Conservation (phyloP, 805 yeast species). For the Wickerhamiella spandovensis region DNA sequence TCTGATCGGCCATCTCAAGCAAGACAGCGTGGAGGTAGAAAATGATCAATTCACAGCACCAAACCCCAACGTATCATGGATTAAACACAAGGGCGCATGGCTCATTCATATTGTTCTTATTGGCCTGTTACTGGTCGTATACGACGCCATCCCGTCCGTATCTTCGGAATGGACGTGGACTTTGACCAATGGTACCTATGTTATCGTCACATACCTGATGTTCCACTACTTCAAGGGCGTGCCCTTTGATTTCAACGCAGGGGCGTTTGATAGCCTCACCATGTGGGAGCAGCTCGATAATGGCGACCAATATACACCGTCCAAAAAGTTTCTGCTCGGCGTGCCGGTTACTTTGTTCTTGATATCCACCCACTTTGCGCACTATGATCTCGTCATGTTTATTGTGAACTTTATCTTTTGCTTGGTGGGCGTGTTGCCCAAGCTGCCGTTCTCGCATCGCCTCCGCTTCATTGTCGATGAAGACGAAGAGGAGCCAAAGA, state of each 20-base stretch:
- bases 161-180: slow-evolving; percentile 87
- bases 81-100: slow-evolving; percentile 92
- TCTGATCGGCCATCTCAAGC: slow-evolving; percentile 81
- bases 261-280: slow-evolving; percentile 88
- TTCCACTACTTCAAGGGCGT: slow-evolving; percentile 94
- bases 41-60: slow-evolving; percentile 83
- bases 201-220: slow-evolving; percentile 87
- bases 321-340: slow-evolving; percentile 79
- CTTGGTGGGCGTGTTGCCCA: slow-evolving; percentile 79
- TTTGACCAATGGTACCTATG: slow-evolving; percentile 78
- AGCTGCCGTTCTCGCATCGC: slow-evolving; percentile 45
- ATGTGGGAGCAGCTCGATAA: slow-evolving; percentile 98
- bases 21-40: slow-evolving; percentile 82
- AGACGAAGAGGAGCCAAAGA: slow-evolving; percentile 13
- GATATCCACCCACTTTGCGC: slow-evolving; percentile 79
- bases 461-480: slow-evolving; percentile 22
- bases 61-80: slow-evolving; percentile 93
- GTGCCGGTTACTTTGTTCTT: slow-evolving; percentile 87
- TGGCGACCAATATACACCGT: slow-evolving; percentile 95
- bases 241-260: slow-evolving; percentile 88
- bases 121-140: slow-evolving; percentile 56
- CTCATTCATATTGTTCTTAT: slow-evolving; percentile 78
- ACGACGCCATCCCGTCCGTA: slow-evolving; percentile 68
- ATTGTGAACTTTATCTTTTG: slow-evolving; percentile 70
- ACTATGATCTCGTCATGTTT: slow-evolving; percentile 68